Conservation (phyloP, 176 grass and related monocot species). For the Echinochloa phyllopogon region DNA sequence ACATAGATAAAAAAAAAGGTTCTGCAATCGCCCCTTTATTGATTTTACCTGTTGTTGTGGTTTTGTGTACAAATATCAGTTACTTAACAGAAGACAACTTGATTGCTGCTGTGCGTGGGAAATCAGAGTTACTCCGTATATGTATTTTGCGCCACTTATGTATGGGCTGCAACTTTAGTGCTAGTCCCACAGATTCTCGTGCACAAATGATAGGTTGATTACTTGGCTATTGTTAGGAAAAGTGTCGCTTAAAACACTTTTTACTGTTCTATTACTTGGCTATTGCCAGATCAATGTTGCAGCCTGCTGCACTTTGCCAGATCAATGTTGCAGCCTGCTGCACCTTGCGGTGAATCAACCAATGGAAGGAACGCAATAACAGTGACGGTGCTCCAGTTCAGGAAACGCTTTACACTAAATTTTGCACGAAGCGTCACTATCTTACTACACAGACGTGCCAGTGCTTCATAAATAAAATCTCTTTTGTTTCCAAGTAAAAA, state of each 20-base stretch:
- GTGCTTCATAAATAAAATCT: not conserved
- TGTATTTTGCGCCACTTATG: not conserved
- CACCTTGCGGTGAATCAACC: not conserved
- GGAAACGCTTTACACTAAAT: not conserved
- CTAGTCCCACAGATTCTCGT: no score
- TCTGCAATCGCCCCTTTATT: not conserved
- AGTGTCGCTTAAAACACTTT: not conserved
- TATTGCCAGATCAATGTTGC: not conserved
- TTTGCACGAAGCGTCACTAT: no score
- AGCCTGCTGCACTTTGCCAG: not conserved
- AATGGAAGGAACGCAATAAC: not conserved
- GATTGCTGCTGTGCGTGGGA: not conserved
- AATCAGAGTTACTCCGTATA: not conserved
- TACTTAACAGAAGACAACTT: not conserved
- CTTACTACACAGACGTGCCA: not conserved
- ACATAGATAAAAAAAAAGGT: not conserved
- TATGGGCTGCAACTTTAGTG: not conserved
- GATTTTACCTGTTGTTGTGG: not conserved
- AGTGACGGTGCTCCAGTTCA: not conserved
- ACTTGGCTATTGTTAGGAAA: not conserved
- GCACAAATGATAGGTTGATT: no score
- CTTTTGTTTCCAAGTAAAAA: not conserved
- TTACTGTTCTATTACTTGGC: not conserved
- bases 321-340: not conserved
- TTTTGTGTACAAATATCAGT: not conserved